Evolutionary conservation across 495 filamentous ascomycete genomes (phyloP).

Genomic region (Massariosphaeria phaeospora): DNA sequence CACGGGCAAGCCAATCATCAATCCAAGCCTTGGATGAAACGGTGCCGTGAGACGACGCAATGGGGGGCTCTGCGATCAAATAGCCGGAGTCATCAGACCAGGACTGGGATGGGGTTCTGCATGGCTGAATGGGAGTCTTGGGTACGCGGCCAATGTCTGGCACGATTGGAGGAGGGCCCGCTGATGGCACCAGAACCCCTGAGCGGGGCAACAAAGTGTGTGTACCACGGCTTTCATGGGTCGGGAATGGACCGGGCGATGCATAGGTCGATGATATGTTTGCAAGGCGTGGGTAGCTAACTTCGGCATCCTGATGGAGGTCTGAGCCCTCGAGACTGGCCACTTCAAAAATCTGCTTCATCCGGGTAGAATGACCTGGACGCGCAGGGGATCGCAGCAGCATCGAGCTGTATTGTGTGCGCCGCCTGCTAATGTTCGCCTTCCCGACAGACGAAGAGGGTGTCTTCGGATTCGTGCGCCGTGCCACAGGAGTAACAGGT

Average conservation of each 20-base stretch:
- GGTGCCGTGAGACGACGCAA: background rate
- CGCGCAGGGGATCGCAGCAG: conserved; percentile 16
- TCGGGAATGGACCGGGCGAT: no score
- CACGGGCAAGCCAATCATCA: conserved; percentile 5
- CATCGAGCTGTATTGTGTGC: background rate
- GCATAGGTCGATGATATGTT: conserved; percentile 11
- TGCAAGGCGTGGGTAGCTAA: conserved; percentile 12
- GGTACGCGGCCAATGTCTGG: background rate
- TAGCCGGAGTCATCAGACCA: conserved; percentile 19
- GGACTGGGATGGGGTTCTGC: conserved; percentile 2
- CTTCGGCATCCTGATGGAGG: background rate
- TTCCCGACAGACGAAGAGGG: background rate
- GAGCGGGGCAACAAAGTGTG: no score
- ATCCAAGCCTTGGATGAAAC: background rate
- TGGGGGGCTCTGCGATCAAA: background rate
- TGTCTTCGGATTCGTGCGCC: background rate
- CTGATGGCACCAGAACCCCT: no score
- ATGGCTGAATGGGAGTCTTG: background rate
- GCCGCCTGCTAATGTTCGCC: conserved; percentile 16
- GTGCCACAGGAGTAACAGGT: background rate
- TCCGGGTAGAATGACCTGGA: conserved; percentile 9
- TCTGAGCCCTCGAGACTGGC: background rate
- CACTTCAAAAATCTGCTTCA: conserved; percentile 18
- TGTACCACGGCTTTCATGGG: no score
- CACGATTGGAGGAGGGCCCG: background rate